phyloP scores from a whole-genome alignment of 73 alveolate species.

The Paramecium tetraurelia region DNA sequence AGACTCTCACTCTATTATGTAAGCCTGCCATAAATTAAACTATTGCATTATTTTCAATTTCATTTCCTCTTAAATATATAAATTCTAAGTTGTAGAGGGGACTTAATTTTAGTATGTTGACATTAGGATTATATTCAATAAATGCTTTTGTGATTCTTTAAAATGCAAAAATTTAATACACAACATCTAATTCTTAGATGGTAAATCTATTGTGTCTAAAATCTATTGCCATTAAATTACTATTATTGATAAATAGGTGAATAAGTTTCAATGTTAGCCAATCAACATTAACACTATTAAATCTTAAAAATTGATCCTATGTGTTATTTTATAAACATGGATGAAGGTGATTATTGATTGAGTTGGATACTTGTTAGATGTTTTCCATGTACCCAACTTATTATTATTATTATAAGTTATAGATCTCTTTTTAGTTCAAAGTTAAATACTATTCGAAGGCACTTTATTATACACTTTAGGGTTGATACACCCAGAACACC shows the following conservation, averaged over 20 bases:
- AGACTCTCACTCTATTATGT: not conserved
- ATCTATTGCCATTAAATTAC: constrained; percentile 18
- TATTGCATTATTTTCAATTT: not conserved
- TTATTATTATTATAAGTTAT: not conserved
- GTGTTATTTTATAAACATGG: not conserved
- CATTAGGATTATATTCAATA: constrained; percentile 30
- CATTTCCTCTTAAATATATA: constrained; percentile 46
- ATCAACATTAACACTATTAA: constrained; percentile 26
- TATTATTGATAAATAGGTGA: not conserved
- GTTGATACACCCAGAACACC: not conserved
- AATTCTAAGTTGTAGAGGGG: not conserved
- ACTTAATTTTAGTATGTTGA: not conserved
- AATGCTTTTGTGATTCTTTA: not conserved
- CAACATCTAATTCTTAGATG: not conserved
- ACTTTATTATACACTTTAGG: not conserved
- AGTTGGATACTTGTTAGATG: not conserved
- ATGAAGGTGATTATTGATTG: not conserved
- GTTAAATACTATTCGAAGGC: not conserved
- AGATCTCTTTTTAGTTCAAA: constrained; percentile 1
- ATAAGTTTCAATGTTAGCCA: constrained; percentile 1
- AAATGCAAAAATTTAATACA: not conserved
- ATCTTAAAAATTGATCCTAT: not conserved
- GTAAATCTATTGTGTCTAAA: constrained; percentile 10
- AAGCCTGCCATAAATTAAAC: not conserved
- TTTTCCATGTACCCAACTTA: not conserved